These are phyloP conservation scores for Penicillium verrucosum DNA, from an alignment of 2,329 filamentous ascomycete species.

Conservation along the genomic window DNA sequence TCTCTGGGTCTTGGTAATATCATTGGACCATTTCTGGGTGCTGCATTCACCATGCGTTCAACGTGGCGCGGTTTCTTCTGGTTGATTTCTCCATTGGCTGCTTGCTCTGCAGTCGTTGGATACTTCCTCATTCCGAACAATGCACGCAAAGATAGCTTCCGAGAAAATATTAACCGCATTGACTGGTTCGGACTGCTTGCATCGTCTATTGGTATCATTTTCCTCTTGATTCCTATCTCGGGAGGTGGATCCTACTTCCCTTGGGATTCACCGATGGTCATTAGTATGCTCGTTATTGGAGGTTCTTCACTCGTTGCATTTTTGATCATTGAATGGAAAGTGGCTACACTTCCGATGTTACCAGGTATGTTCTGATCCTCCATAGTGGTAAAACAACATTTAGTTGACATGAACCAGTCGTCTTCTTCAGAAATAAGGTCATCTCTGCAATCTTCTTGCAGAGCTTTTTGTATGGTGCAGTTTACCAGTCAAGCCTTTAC, in stretches of 20 bases:
- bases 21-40: conserved; percentile 48
- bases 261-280: conserved; percentile 57
- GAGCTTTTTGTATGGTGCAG: conserved; percentile 58
- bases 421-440: conserved; percentile 54
- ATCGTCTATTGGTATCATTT: conserved; percentile 55
- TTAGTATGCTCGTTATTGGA: conserved; percentile 57
- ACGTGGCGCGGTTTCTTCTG: conserved; percentile 50
- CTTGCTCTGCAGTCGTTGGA: conserved; percentile 47
- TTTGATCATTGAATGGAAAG: conserved; percentile 54
- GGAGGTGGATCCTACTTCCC: conserved; percentile 58
- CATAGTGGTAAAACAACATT: not conserved
- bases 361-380: conserved; percentile 35
- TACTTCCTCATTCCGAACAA: conserved; percentile 54
- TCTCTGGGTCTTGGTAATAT: conserved; percentile 47
- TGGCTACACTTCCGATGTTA: conserved; percentile 58
- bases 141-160: conserved; percentile 46
- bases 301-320: conserved; percentile 49
- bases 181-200: conserved; percentile 58
- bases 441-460: conserved; percentile 56
- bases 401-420: conserved; percentile 23
- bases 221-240: conserved; percentile 62
- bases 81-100: conserved; percentile 52
- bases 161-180: conserved; percentile 53
- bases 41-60: conserved; percentile 43
- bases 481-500: conserved; percentile 59